Conservation (phyloP, 1,284 basidiomycete genomes). For the Tremellales sp. region DNA sequence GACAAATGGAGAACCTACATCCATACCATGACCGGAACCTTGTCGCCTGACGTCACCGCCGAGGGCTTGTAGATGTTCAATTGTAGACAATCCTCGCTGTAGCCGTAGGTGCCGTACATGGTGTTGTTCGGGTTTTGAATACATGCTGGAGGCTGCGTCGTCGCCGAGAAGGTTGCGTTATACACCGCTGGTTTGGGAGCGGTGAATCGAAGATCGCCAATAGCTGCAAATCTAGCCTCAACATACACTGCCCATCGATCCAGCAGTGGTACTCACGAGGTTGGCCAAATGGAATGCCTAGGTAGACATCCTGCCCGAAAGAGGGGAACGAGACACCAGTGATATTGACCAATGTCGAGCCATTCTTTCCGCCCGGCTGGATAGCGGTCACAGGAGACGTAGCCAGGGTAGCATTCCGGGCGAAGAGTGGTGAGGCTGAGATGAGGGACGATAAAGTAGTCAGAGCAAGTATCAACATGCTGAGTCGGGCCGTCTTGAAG, state of each 20-base stretch:
- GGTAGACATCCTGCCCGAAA: conserved; percentile 29
- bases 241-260: not conserved
- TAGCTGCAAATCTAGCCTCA: conserved; percentile 52
- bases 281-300: conserved; percentile 65
- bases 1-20: conserved; percentile 16
- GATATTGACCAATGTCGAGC: too few species aligned
- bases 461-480: too few species aligned
- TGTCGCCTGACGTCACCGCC: conserved; percentile 14
- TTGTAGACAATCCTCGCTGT: conserved; percentile 49
- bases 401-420: too few species aligned
- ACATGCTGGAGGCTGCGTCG: conserved; percentile 30
- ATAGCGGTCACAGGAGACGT: too few species aligned
- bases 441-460: too few species aligned
- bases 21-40: conserved; percentile 43
- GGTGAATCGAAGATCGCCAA: conserved; percentile 49
- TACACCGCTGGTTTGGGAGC: conserved; percentile 22
- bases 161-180: conserved; percentile 28
- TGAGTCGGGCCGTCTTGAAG: too few species aligned
- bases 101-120: conserved; percentile 16
- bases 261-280: conserved; percentile 56
- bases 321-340: too few species aligned
- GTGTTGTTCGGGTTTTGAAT: conserved; percentile 22
- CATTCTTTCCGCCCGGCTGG: too few species aligned
- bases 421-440: too few species aligned
- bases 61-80: conserved; percentile 45